Base-by-base conservation (phyloP, 176 grass and related monocot species). In the Oryza coarctata region DNA sequence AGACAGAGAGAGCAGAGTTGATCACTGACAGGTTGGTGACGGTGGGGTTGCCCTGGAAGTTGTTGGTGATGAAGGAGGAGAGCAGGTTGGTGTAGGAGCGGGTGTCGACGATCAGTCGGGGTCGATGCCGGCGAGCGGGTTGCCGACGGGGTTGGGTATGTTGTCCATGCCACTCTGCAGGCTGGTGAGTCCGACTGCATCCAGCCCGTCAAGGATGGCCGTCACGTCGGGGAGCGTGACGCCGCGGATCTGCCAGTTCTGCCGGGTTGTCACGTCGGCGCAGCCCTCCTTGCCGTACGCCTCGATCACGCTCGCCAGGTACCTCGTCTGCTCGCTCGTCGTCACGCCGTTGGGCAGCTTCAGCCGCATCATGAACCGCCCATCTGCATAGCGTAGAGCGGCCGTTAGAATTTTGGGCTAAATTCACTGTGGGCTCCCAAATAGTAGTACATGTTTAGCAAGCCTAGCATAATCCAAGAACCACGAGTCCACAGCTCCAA, bases 161-260 rank as follows among this genome's bases (percentile, higher is more conserved):
- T 95, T 98, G 87, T 98, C 93, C 96, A 98, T 98, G 79, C 96
- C 96, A 69, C 96, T 98, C 89, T 98, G 96, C 34, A 98, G 85
- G 86, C 93, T 98, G 75, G 79, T 98, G 72, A 98, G 92, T 6
- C 93, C 96, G 31, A 98, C 96, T 32, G 74, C 76, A 26, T 9
- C 30, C 45, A 98, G 96, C 13, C 93, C 96, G 1, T 98, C 86
- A 11, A 98, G 78, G 79, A 98, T 98, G 33, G 73, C 79, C 22
- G 93, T 90, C 29, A 98, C 93, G 61, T 98, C 96, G 2, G 93
- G 90, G 13, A 98, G 90, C 79, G 77, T 87, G 34, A 98, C 96
- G 12, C 96, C 96, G 63, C 93, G 91, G 85, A 98, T 98, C 84
- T 98, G 96, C 96, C 96, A 98, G 80, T 98, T 98, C 87, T 98